Evolutionary conservation across 148 eudicot species (phyloP), one percentile per base, ranked within the genome.

Genomic region (Chenopodium berlandieri): DNA sequence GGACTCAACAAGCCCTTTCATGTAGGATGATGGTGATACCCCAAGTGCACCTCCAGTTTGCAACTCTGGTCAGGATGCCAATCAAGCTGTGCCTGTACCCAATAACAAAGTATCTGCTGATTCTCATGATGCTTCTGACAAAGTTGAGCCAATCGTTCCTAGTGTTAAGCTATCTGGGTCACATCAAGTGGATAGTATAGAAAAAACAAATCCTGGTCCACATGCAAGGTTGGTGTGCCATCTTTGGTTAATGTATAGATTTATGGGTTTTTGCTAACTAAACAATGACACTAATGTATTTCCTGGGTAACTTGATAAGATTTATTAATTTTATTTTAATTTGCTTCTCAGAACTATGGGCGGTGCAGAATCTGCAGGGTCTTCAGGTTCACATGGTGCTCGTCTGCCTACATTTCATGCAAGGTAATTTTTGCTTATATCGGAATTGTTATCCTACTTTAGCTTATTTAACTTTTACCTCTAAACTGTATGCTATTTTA

Each of bases 401-500:
- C 91, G 91, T 73, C 79, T 90, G 70, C 99, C 99, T 63, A 94
- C 97, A 71, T 96, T 86, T 83, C 98, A 92, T 85, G 99, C 99
- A 75, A 96, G 99, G 99, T 95, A 85, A 77, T 77, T 85, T 44
- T 70, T 63, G 72, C 54, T 37, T 63, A 37, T 79, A 17, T 58
- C 17, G 74, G 1, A 20, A 71, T 56, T 32, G 27, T 11, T 71
- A 74, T 54, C 65, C 62, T 2, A 19, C 40, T 1, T 19, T 78
- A 34, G 48, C 80, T 65, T 31, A 30, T 58, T 7, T 72, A 16
- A 25, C 10, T 47, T 81, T 80, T 16, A 34, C 68, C 52, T 71
- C 12, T 14, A 4, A 17, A 65, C 44, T 65, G 52, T 31, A 14
- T n/a, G 37, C 50, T 62, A 31, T 37, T 30, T 27, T 25, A 64